Conservation (phyloP, 306 rosid genomes). For the Cajanus cajan region DNA sequence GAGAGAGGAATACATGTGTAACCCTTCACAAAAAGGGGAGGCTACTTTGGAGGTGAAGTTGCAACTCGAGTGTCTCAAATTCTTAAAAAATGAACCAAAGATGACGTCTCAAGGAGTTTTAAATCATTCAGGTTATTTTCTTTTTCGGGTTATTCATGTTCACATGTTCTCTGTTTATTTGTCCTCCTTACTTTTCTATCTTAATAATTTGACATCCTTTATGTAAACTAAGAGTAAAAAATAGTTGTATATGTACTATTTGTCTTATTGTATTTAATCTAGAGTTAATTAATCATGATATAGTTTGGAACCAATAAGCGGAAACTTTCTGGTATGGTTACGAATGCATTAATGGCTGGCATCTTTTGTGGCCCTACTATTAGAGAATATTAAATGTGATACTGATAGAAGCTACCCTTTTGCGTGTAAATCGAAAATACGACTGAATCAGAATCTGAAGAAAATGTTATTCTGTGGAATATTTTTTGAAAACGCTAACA, state of each 20-base stretch:
- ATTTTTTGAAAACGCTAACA: no score
- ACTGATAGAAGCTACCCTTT: background rate
- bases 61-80: conserved; percentile 46
- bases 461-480: background rate
- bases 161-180: conserved; percentile 3
- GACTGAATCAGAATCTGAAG: background rate
- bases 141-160: background rate
- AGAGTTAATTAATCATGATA: background rate
- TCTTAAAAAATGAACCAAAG: conserved; percentile 34
- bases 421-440: conserved; percentile 15
- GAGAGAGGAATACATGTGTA: conserved; percentile 21
- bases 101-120: conserved; percentile 23
- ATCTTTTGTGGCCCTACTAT: conserved; percentile 35
- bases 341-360: conserved; percentile 28
- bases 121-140: background rate
- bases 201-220: background rate
- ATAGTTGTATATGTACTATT: background rate
- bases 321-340: background rate
- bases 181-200: background rate
- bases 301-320: background rate
- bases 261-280: background rate
- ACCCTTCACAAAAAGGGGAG: conserved; percentile 43
- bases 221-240: background rate
- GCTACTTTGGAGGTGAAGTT: conserved; percentile 46
- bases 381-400: background rate